Base-by-base conservation (phyloP, 768 basidiomycete genomes). In the Pilatotrama ljubarskyi region DNA sequence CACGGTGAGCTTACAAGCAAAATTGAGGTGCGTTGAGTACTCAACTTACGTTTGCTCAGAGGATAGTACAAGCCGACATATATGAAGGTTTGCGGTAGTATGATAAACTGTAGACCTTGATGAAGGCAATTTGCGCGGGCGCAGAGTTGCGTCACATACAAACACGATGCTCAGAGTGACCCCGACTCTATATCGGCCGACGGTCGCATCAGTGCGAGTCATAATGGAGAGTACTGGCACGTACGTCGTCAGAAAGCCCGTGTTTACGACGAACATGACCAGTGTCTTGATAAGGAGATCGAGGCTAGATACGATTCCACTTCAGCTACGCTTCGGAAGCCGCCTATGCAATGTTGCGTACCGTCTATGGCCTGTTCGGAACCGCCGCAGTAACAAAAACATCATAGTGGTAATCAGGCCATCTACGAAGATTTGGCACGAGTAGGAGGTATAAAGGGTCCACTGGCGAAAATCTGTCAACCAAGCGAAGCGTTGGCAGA, bases 201-300 rank as follows among this genome's bases (percentile, higher is more conserved):
- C n/a, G n/a, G n/a, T n/a, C n/a, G n/a, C n/a, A n/a, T n/a, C n/a
- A n/a, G n/a, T n/a, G n/a, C n/a, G n/a, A n/a, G n/a, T n/a, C n/a
- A n/a, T n/a, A n/a, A n/a, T n/a, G n/a, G n/a, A n/a, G n/a, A n/a
- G n/a, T n/a, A n/a, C n/a, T n/a, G n/a, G n/a, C 7, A 37, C 52
- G 22, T 38, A 54, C 52, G 41, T 36, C 18, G 38, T 24, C 15
- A 60, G 40, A 18, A 60, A 17, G 0, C 59, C 59, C 17, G 59
- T 60, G 26, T 60, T 60, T 10, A 60, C 41, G 10, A 48, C 41
- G 22, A 42, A 60, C 52, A 55, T 48, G 8, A 36, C 18, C 2
- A 60, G 42, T 20, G 29, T 36, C 20, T 29, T 41, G n/a, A 60
- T 60, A 11, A 60, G 29, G 4, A 24, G 32, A 13, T 55, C 59